Evolutionary conservation across 192 early-diverging fungal species (phyloP).

Genomic region (Spizellomyces sp.): DNA sequence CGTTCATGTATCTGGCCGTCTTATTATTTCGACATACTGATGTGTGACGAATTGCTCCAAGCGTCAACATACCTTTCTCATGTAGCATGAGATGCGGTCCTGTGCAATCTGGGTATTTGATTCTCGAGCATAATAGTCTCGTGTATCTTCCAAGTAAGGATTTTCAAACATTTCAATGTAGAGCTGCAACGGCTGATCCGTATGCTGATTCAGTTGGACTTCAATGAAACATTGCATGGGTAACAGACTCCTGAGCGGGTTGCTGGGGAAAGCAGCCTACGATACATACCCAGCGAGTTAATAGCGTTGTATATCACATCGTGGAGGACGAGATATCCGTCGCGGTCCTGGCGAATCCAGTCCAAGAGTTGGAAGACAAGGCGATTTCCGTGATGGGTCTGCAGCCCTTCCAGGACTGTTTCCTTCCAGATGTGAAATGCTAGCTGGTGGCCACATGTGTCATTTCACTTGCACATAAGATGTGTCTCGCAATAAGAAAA

Average conservation of each 20-base stretch:
- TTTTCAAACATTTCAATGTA: slow-evolving; percentile 82
- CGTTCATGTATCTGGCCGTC: slow-evolving; percentile 49
- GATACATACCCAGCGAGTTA: slow-evolving; percentile 60
- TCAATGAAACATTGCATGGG: not conserved
- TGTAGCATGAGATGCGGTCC: slow-evolving; percentile 64
- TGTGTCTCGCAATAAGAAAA: slow-evolving; percentile 4
- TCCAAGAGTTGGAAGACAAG: slow-evolving; percentile 73
- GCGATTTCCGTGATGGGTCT: slow-evolving; percentile 59
- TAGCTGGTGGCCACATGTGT: slow-evolving; percentile 42
- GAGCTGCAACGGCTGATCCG: slow-evolving; percentile 65
- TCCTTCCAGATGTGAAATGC: slow-evolving; percentile 76
- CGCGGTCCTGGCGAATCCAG: slow-evolving; percentile 65
- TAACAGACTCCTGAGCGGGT: not conserved
- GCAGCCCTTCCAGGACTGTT: slow-evolving; percentile 62
- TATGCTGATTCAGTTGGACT: slow-evolving; percentile 66
- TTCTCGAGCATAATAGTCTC: slow-evolving; percentile 70
- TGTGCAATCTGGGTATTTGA: slow-evolving; percentile 58
- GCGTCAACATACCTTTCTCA: not conserved
- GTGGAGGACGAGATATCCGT: slow-evolving; percentile 60
- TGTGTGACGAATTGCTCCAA: too few species aligned
- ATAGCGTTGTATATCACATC: slow-evolving; percentile 55
- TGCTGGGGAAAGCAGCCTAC: not conserved
- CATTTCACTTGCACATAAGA: not conserved
- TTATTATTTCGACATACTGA: too few species aligned
- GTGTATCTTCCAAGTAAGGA: slow-evolving; percentile 67